These are phyloP conservation scores for Kurtzmaniella fragi DNA, from an alignment of 805 yeast species.

Conservation along the genomic window DNA sequence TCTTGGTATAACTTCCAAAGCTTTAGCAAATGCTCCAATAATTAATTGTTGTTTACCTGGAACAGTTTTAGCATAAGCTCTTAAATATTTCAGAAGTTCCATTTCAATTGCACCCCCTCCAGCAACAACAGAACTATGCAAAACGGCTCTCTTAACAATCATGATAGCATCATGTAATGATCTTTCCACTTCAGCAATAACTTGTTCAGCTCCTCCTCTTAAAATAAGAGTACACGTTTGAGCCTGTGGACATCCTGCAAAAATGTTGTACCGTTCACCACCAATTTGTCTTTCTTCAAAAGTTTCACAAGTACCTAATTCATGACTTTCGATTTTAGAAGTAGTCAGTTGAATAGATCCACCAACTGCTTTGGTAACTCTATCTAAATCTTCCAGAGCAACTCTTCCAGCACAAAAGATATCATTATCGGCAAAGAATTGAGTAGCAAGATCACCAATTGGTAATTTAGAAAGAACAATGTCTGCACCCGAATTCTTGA, in stretches of 20 bases:
- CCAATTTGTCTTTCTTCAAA: conserved; percentile 97
- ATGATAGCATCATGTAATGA: conserved; percentile 96
- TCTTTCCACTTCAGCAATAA: conserved; percentile 95
- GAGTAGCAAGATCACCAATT: conserved; percentile 98
- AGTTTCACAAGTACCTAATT: conserved; percentile 76
- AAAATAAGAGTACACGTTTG: conserved; percentile 89
- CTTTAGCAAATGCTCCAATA: conserved; percentile 88
- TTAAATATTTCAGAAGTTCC: conserved; percentile 85
- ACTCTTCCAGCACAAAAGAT: conserved; percentile 98
- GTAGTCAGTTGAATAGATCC: conserved; percentile 78
- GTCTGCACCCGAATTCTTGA: conserved; percentile 81
- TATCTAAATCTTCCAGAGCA: conserved; percentile 79
- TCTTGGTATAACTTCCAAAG: conserved; percentile 93
- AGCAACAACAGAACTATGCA: conserved; percentile 83
- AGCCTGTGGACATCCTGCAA: conserved; percentile 88
- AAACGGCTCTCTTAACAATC: conserved; percentile 94
- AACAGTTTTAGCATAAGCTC: conserved; percentile 81
- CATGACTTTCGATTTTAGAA: conserved; percentile 60
- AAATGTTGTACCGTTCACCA: conserved; percentile 88
- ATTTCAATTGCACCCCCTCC: conserved; percentile 99
- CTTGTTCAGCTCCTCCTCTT: conserved; percentile 98
- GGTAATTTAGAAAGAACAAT: conserved; percentile 92
- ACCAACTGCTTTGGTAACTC: conserved; percentile 92
- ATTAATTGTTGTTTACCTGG: conserved; percentile 96
- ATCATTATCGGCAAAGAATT: conserved; percentile 92